Percentiles rank a stretch among this genome's conserved stretches.
Conservation (phyloP, 177 flowering plant genomes). For the Vitis hybrid region DNA sequence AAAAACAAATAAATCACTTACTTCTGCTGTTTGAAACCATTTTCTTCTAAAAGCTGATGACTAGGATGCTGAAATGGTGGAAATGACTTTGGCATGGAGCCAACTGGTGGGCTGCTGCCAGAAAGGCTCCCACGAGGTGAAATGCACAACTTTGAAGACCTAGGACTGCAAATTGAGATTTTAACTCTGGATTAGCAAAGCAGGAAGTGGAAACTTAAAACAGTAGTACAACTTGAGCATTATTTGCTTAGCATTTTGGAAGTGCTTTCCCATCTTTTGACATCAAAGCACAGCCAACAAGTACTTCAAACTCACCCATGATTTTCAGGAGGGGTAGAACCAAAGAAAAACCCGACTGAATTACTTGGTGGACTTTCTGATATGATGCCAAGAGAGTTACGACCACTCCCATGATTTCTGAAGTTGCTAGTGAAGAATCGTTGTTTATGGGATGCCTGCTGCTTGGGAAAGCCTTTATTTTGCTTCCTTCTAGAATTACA, state of each 20-base stretch:
- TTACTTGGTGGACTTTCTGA: conserved; percentile 95
- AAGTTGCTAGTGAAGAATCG: conserved; percentile 74
- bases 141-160: conserved; percentile 74
- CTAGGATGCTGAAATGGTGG: conserved; percentile 98
- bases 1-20: conserved; percentile 32
- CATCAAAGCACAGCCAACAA: neutral
- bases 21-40: conserved; percentile 94
- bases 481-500: conserved; percentile 56
- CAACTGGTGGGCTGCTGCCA: conserved; percentile 91
- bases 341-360: conserved; percentile 92
- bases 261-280: neutral
- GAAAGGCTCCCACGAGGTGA: conserved; percentile 72
- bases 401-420: conserved; percentile 59
- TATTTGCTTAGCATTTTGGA: neutral
- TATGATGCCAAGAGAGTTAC: conserved; percentile 49
- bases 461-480: conserved; percentile 56
- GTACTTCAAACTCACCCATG: conserved; percentile 58
- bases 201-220: neutral
- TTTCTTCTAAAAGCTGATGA: conserved; percentile 91
- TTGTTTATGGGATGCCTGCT: conserved; percentile 55
- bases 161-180: conserved; percentile 35
- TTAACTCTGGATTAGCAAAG: neutral
- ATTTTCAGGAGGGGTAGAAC: conserved; percentile 91
- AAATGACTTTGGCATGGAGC: conserved; percentile 88
- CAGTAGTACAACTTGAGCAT: neutral